Evolutionary conservation across 768 basidiomycete species (phyloP).

Genomic region (Fomitopsis pulvina): DNA sequence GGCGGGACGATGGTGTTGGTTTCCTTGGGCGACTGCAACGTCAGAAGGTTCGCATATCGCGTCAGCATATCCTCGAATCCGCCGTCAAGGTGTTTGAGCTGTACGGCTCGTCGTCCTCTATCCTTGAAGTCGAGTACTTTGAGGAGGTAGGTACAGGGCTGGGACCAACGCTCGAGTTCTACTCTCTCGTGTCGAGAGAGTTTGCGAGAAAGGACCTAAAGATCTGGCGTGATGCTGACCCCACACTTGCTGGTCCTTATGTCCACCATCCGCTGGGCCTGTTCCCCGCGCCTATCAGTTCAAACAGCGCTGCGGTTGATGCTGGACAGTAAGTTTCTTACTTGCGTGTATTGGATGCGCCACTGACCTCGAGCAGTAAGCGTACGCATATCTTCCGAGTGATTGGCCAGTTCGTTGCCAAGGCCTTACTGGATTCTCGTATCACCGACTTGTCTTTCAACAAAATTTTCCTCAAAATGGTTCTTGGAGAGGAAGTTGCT

Average conservation of each 20-base stretch:
- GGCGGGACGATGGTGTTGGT: constrained; percentile 86
- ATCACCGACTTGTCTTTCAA: constrained; percentile 96
- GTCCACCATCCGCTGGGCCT: constrained; percentile 83
- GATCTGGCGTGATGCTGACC: constrained; percentile 87
- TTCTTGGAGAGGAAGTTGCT: constrained; percentile 83
- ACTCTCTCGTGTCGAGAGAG: constrained; percentile 93
- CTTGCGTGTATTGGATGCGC: neutral
- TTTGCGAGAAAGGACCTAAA: constrained; percentile 85
- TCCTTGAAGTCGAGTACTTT: constrained; percentile 97
- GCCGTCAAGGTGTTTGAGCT: constrained; percentile 95
- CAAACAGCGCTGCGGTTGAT: constrained; percentile 63
- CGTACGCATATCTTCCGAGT: constrained; percentile 81
- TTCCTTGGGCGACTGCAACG: constrained; percentile 90
- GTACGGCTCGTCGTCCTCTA: constrained; percentile 89
- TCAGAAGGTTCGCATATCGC: constrained; percentile 94
- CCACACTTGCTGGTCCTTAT: constrained; percentile 51
- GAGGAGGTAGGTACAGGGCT: constrained; percentile 98
- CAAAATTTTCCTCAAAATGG: constrained; percentile 88
- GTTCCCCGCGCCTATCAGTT: constrained; percentile 79
- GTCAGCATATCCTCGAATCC: constrained; percentile 91
- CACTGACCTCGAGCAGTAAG: constrained; percentile 45
- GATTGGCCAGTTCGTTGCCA: constrained; percentile 94
- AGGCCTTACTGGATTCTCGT: constrained; percentile 93
- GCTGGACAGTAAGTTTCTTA: constrained; percentile 58
- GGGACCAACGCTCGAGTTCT: constrained; percentile 97